Evolutionary conservation across 2,329 filamentous ascomycete genomes (phyloP), one percentile per base, ranked within the genome.

Genomic region (Eutypa lata): DNA sequence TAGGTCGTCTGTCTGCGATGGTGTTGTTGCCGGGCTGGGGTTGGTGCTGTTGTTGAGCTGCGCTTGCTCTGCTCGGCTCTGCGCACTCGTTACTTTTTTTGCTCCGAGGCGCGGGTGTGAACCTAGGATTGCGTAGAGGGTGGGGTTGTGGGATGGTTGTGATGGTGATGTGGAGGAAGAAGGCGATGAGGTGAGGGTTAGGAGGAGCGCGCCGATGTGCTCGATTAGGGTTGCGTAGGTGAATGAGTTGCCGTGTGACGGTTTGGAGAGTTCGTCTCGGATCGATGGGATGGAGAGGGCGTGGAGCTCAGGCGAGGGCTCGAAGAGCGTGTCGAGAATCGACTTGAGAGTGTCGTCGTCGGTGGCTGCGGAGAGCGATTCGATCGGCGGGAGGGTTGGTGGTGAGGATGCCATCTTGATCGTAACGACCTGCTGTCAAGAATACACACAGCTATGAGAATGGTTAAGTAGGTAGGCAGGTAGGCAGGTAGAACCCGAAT

Each of bases 81-180:
- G 83, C 49, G 83, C 87, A 63, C 89, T 95, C n/a, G 91, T 87
- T 40, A 91, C 84, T 66, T 87, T 89, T 70, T 88, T 87, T 62
- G 86, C 88, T 13, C 92, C 92, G 8, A 97, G 80, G 2, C 92
- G 82, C 1, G 92, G 92, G 69, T 97, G 92, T 8, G 90, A 87
- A 49, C 84, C 85, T 1, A 97, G 76, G 53, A 96, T 92, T 16
- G 78, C 76, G 43, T 90, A 82, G 0, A 97, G 79, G 55, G 77
- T 82, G 48, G 73, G 64, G 7, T 74, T 79, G 55, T 85, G 78
- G 37, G 74, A 16, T 14, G 7, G 35, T 14, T 38, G 73, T 3
- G 67, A 53, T 22, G 68, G 21, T 8, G 53, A 43, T 2, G 49
- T 24, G 7, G 50, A 54, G 19, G 75, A 70, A 7, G 71, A 78